Percentiles rank a stretch among this genome's conserved stretches.
Conservation (phyloP, 2,329 filamentous ascomycete genomes). For the Truncatella angustata region DNA sequence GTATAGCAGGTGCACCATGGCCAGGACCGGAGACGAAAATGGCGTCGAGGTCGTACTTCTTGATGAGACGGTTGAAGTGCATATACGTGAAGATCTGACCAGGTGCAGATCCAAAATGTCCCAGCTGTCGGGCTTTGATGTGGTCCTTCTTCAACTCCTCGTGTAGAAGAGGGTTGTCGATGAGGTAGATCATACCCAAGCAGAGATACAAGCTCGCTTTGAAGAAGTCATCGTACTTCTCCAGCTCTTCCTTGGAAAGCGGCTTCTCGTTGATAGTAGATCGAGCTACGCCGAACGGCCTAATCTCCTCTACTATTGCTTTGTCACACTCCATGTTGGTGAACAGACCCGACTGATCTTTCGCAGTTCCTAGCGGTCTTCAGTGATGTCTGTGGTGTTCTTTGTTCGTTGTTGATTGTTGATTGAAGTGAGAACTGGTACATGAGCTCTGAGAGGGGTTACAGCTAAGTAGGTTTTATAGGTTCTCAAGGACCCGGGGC, state of each 20-base stretch:
- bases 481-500: too few relatives aligned
- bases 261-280: slow-evolving; percentile 62
- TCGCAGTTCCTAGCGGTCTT: not conserved
- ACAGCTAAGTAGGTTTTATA: too few relatives aligned
- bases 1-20: slow-evolving; percentile 73
- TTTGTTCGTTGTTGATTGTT: not conserved
- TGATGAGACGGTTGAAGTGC: slow-evolving; percentile 80
- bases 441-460: not conserved
- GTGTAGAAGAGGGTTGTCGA: slow-evolving; percentile 68
- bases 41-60: slow-evolving; percentile 72
- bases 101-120: slow-evolving; percentile 79
- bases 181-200: slow-evolving; percentile 78
- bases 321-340: slow-evolving; percentile 14
- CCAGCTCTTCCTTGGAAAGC: slow-evolving; percentile 63
- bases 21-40: slow-evolving; percentile 76
- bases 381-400: not conserved
- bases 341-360: not conserved
- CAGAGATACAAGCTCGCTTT: slow-evolving; percentile 72
- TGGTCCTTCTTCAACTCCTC: slow-evolving; percentile 68
- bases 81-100: slow-evolving; percentile 80
- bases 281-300: slow-evolving; percentile 62
- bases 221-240: slow-evolving; percentile 71
- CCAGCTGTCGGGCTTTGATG: slow-evolving; percentile 70
- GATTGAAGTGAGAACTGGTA: not conserved
- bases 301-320: slow-evolving; percentile 53